These are phyloP conservation scores for Kuraishia capsulata DNA, from an alignment of 805 yeast species.

Conservation along the genomic window DNA sequence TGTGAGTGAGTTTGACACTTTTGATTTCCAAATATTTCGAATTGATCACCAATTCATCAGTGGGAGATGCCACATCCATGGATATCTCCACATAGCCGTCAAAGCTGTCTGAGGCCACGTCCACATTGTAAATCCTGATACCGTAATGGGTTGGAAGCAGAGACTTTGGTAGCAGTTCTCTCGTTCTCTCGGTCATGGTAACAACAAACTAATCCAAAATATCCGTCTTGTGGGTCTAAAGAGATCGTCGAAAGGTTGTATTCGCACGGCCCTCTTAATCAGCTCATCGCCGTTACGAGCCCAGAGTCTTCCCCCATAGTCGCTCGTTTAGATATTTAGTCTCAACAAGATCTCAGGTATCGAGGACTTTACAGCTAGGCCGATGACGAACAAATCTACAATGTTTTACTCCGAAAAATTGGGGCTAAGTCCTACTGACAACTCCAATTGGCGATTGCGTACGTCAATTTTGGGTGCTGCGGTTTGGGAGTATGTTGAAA, in stretches of 20 bases:
- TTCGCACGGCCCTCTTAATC: neutral
- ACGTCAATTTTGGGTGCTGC: constrained; percentile 69
- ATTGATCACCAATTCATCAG: constrained; percentile 38
- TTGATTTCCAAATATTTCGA: constrained; percentile 31
- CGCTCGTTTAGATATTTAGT: no score
- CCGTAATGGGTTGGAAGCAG: constrained; percentile 73
- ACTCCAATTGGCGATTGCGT: constrained; percentile 62
- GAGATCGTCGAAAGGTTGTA: neutral
- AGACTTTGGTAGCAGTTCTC: constrained; percentile 25
- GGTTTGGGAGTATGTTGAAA: constrained; percentile 62
- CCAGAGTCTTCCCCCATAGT: no score
- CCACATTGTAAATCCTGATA: constrained; percentile 52
- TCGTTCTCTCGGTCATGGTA: no score
- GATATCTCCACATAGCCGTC: constrained; percentile 38
- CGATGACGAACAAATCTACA: no score
- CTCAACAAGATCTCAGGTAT: no score
- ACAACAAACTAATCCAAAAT: constrained; percentile 10
- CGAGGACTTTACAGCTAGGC: no score
- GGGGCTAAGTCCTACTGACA: constrained; percentile 63
- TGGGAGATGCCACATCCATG: constrained; percentile 31
- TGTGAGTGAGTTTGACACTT: constrained; percentile 12
- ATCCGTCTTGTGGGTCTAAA: neutral
- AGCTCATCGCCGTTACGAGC: no score
- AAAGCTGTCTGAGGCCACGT: constrained; percentile 34
- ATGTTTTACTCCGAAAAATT: constrained; percentile 55